Evolutionary conservation across 495 filamentous ascomycete genomes (phyloP).

Genomic region (Cercophora samala): DNA sequence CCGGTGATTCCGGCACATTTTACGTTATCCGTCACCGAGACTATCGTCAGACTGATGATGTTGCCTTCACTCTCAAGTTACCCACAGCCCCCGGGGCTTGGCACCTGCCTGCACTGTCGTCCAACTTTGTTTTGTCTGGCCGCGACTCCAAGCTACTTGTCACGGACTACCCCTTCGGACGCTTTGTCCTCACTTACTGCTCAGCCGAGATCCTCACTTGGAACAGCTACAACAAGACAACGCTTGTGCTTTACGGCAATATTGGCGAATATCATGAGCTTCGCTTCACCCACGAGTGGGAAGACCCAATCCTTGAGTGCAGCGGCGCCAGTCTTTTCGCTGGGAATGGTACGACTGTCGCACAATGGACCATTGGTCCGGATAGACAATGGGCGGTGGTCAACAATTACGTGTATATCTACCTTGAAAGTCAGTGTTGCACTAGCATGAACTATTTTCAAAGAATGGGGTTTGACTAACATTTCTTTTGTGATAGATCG

Average conservation of each 20-base stretch:
- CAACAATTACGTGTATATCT: conserved; percentile 47
- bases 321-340: conserved; percentile 31
- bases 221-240: conserved; percentile 44
- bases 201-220: conserved; percentile 71
- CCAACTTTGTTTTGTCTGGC: conserved; percentile 60
- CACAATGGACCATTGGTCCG: conserved; percentile 12
- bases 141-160: conserved; percentile 73
- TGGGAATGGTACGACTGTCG: background rate
- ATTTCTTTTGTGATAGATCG: conserved; percentile 41
- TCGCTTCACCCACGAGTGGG: conserved; percentile 46
- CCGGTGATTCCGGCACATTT: conserved; percentile 44
- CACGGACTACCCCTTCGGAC: conserved; percentile 66
- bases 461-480: background rate
- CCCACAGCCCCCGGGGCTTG: conserved; percentile 59
- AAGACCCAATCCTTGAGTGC: conserved; percentile 31
- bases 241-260: conserved; percentile 68
- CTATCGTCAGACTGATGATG: conserved; percentile 33
- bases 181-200: conserved; percentile 66
- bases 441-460: background rate
- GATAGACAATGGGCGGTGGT: background rate
- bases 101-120: conserved; percentile 61
- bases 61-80: conserved; percentile 57
- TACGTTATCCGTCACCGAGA: conserved; percentile 63
- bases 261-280: conserved; percentile 68
- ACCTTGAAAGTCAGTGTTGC: background rate